A percentile compares a stretch with the other conserved stretches of the same genome.
Evolutionary conservation across 169 alveolate genomes (phyloP).

Genomic region (Plasmodium gallinaceum): DNA sequence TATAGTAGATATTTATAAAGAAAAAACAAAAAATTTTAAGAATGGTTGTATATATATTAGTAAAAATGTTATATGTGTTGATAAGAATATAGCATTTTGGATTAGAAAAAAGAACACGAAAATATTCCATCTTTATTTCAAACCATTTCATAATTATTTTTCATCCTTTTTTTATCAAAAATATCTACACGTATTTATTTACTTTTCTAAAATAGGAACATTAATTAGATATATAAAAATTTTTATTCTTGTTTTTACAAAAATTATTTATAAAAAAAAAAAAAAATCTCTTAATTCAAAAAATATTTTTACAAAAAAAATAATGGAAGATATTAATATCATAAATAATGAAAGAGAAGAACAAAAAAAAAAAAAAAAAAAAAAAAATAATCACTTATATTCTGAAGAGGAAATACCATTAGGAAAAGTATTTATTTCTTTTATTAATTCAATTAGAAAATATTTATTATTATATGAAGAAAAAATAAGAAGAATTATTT

Average conservation of each 20-base stretch:
- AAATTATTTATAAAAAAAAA: neutral
- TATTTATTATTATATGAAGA: constrained; percentile 24
- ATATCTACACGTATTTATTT: constrained; percentile 42
- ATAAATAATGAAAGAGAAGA: neutral
- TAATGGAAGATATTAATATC: neutral
- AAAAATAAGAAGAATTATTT: constrained; percentile 10
- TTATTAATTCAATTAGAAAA: constrained; percentile 15
- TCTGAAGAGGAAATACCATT: constrained; percentile 13
- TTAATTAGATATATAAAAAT: constrained; percentile 41
- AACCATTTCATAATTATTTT: constrained; percentile 41
- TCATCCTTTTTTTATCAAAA: constrained; percentile 46
- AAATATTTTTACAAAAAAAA: neutral
- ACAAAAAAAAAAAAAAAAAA: constrained; percentile 1
- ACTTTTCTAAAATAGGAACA: constrained; percentile 39
- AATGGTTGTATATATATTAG: constrained; percentile 35
- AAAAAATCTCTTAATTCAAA: neutral
- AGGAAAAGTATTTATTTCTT: constrained; percentile 30
- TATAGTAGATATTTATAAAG: neutral
- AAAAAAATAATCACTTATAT: neutral
- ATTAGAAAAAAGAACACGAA: constrained; percentile 18
- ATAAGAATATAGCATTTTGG: constrained; percentile 49
- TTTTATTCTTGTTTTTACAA: constrained; percentile 36
- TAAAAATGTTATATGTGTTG: constrained; percentile 43
- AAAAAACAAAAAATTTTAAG: constrained; percentile 4
- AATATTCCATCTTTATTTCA: constrained; percentile 14